phyloP scores from a whole-genome alignment of 164 flowering plant species.

The Magnolia officinalis region DNA sequence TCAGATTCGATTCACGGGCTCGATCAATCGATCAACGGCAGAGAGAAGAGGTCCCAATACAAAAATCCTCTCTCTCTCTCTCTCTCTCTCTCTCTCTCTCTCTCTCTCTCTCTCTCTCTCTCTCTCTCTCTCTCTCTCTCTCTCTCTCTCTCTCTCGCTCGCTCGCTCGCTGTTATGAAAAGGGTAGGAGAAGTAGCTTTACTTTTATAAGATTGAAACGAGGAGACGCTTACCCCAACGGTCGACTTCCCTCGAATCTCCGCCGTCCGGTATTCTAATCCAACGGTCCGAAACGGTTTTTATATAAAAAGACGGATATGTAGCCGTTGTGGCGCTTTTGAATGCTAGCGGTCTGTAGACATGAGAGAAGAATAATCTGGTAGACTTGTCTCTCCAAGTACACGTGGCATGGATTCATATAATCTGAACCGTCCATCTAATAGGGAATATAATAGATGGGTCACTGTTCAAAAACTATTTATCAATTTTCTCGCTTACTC shows the following conservation, averaged over 20 bases:
- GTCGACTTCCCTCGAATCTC: constrained; percentile 28
- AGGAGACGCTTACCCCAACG: constrained; percentile 37
- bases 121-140: too few relatives aligned
- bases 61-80: neutral
- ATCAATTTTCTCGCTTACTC: neutral
- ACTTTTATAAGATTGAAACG: neutral
- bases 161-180: constrained; percentile 26
- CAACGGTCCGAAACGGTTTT: constrained; percentile 1
- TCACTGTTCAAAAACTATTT: too few relatives aligned
- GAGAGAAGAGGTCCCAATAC: too few relatives aligned
- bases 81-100: neutral
- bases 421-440: neutral
- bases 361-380: neutral
- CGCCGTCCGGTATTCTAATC: constrained; percentile 3
- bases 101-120: neutral
- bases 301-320: neutral
- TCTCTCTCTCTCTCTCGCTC: too few relatives aligned
- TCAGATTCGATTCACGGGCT: too few relatives aligned
- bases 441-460: neutral
- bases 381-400: neutral
- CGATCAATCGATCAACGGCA: too few relatives aligned
- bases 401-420: neutral
- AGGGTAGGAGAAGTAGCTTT: neutral
- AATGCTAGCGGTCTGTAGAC: neutral
- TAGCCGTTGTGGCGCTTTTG: constrained; percentile 13